These are phyloP conservation scores for Breviolum minutum DNA, from an alignment of 73 alveolate species.

Conservation along the genomic window DNA sequence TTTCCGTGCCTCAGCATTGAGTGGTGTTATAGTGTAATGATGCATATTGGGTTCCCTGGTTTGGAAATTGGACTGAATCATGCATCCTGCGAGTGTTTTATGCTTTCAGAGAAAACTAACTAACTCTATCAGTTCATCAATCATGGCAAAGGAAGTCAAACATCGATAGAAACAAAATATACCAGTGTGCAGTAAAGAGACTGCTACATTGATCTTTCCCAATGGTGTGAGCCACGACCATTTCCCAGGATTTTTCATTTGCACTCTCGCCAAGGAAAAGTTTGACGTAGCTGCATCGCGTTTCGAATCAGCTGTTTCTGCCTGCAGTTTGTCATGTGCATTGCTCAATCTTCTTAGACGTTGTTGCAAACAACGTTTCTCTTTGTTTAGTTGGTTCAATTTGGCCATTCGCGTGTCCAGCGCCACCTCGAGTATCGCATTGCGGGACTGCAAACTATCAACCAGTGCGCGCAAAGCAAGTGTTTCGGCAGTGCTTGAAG, in stretches of 20 bases:
- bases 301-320: neutral
- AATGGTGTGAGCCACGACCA: slow-evolving; percentile 21
- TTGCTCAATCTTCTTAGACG: neutral
- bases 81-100: no score
- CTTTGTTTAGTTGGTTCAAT: neutral
- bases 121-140: neutral
- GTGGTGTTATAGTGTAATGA: no score
- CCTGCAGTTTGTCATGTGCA: neutral
- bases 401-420: neutral
- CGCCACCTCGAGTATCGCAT: neutral
- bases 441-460: neutral
- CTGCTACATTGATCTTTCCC: slow-evolving; percentile 8
- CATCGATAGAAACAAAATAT: neutral
- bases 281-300: neutral
- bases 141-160: no score
- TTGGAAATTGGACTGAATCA: no score
- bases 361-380: neutral
- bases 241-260: neutral
- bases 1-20: neutral
- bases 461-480: neutral
- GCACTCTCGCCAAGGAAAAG: neutral
- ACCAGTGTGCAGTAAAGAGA: neutral
- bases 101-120: no score
- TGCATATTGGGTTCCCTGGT: no score
- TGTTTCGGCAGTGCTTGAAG: neutral